These are phyloP conservation scores for Picochlorum costavermella DNA, from an alignment of 139 green algal species.

Conservation along the genomic window DNA sequence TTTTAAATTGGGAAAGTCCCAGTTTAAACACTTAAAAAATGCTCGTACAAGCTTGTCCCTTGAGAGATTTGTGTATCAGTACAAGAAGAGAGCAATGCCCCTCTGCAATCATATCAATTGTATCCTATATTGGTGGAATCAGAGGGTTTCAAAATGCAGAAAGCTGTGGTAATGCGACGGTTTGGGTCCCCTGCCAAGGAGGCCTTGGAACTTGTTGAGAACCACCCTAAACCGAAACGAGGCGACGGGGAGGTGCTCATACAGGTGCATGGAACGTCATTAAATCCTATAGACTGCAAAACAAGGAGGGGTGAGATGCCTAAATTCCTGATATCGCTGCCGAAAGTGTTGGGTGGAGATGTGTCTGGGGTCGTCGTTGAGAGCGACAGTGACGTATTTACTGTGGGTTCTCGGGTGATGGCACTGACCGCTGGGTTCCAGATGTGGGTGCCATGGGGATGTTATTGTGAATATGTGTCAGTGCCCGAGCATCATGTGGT, in stretches of 20 bases:
- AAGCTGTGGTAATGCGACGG: not conserved
- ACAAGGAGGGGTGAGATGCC: slow-evolving; percentile 10
- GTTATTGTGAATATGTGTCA: slow-evolving; percentile 1
- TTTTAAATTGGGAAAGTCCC: too few species aligned
- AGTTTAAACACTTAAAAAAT: too few species aligned
- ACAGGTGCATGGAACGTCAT: not conserved
- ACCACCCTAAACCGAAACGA: not conserved
- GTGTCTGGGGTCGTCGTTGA: slow-evolving; percentile 6
- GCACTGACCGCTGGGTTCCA: slow-evolving; percentile 3
- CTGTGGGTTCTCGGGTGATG: slow-evolving; percentile 3
- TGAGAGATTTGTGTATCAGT: too few species aligned
- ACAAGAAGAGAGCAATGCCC: too few species aligned
- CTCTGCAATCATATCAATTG: too few species aligned
- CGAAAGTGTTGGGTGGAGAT: slow-evolving; percentile 10
- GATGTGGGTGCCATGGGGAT: not conserved
- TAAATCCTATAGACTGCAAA: slow-evolving; percentile 13
- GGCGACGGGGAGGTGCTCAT: not conserved
- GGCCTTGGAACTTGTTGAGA: not conserved
- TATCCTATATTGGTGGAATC: too few species aligned
- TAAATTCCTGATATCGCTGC: slow-evolving; percentile 5
- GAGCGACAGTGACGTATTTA: slow-evolving; percentile 1
- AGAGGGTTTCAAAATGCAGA: not conserved
- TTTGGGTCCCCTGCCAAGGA: not conserved
- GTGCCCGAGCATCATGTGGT: slow-evolving; percentile 4
- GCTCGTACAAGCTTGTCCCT: too few species aligned